Base-by-base conservation (phyloP, 257 asterid species). In the Penstemon eatonii region DNA sequence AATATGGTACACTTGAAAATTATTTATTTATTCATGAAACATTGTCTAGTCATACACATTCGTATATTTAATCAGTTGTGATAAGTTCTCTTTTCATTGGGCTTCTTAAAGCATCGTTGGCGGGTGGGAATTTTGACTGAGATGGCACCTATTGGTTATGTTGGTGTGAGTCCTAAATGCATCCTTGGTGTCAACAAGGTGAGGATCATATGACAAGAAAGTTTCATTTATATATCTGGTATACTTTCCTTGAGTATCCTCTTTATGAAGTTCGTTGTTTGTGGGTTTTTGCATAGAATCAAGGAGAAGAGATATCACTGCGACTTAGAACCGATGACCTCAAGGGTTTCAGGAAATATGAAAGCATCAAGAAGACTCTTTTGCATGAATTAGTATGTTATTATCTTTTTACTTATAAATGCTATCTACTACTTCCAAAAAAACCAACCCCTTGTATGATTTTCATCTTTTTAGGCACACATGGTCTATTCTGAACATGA, bases 141-240 rank as follows among this genome's bases (percentile, higher is more conserved):
- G 87, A 80, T 93, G 99, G 96, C 97, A 59, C 99, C 99, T 25
- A 79, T 83, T 69, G 99, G 99, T 72, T 90, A 87, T 79, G 99
- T 93, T 80, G 99, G 99, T 53, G 83, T 88, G 59, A 75, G 83
- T 70, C 97, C 99, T 25, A 79, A 76, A 80, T 93, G 99, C 85
- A 71, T 93, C 63, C 97, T 93, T 78, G 99, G 99, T 76, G 66
- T 86, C 68, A 93, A 93, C 86, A 83, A 86, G 97, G 99, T 93
- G 66, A 71, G 77, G 66, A 55, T 72, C 43, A 18, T 60, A 39
- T 25, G 33, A 55, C 65, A 52, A 15, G 63, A 38, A 63, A 65
- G 62, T 25, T n/a, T 43, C 56, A 44, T 25, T 10, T 52, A 43
- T 41, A 15, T 15, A 15, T 70, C 18, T 52, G 46, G 15, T 18